Base-by-base conservation (phyloP, 768 basidiomycete species). In the Boletus speciosus region DNA sequence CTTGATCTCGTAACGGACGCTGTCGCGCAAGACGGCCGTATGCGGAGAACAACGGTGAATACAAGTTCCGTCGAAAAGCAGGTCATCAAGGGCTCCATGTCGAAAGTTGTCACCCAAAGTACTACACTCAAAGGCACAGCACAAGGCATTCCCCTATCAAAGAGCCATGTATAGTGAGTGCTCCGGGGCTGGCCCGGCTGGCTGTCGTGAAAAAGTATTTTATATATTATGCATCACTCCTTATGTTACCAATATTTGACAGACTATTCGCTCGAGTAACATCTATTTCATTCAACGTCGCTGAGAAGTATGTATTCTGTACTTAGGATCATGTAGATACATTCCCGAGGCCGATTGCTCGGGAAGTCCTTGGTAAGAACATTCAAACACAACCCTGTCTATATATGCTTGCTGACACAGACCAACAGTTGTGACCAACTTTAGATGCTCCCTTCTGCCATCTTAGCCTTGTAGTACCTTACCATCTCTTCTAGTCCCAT, bases 401-500 rank as follows among this genome's bases (percentile, higher is more conserved):
- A 57, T 45, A 55, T 49, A 49, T 25, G 15, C 35, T 23, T 12
- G 6, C 14, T 19, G 25, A 56, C 34, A 34, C 34, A 45, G 21
- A 32, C 8, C 36, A 34, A 37, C 21, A 25, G 15, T 44, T 7
- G 6, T 16, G 7, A 15, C 31, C 32, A 36, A 42, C 19, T 62
- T 66, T 78, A 90, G 37, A 91, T 75, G 65, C 85, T 87, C 27
- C 91, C 91, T 70, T 93, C 91, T 3, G 80, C 82, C 81, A 93
- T 87, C 73, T 88, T 92, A 19, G 86, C 83, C 72, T 91, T 93
- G 77, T 93, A 96, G 72, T 93, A 96, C 54, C 89, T 75, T 35
- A 93, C 88, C 89, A 95, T 96, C 76, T 96, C 94, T 74, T 93
- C 92, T 47, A 98, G 71, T 27, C 95, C 95, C 85, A 93, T 93